Percentiles rank a stretch among this genome's conserved stretches.
Evolutionary conservation across 1,139 yeast genomes (phyloP).

Genomic region (Arxiozyma bovina): DNA sequence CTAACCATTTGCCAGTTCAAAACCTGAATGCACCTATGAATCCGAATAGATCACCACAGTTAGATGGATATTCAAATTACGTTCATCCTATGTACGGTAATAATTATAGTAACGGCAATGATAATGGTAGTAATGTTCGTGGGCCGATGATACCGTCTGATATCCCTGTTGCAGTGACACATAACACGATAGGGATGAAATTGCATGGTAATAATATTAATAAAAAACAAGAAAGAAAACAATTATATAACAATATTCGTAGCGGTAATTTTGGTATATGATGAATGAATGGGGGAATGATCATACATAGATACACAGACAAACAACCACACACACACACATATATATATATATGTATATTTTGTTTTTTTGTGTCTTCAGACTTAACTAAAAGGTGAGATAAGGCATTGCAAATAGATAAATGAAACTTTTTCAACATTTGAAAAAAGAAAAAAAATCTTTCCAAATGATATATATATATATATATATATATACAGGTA

Average conservation of each 20-base stretch:
- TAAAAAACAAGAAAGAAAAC: conserved; percentile 26
- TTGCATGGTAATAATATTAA: conserved; percentile 25
- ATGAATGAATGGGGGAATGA: background rate
- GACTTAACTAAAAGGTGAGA: background rate
- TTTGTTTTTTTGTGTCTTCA: background rate
- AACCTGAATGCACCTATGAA: background rate
- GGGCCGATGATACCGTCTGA: conserved; percentile 5
- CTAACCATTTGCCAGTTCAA: background rate
- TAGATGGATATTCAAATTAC: conserved; percentile 4
- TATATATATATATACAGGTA: too few species aligned
- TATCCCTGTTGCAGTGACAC: conserved; percentile 11
- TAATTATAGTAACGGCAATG: background rate
- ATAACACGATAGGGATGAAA: conserved; percentile 13
- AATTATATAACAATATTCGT: conserved; percentile 26
- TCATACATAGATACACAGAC: too few species aligned
- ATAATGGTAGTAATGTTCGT: background rate
- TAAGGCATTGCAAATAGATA: background rate
- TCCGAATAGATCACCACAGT: conserved; percentile 2
- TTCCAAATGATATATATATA: too few species aligned
- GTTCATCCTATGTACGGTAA: background rate
- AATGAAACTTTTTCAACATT: background rate
- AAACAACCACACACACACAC: background rate
- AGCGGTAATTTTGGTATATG: conserved; percentile 31
- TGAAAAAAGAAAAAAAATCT: too few species aligned
- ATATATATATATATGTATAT: background rate